Conservation (phyloP, 805 yeast species). For the Candida patagonica region DNA sequence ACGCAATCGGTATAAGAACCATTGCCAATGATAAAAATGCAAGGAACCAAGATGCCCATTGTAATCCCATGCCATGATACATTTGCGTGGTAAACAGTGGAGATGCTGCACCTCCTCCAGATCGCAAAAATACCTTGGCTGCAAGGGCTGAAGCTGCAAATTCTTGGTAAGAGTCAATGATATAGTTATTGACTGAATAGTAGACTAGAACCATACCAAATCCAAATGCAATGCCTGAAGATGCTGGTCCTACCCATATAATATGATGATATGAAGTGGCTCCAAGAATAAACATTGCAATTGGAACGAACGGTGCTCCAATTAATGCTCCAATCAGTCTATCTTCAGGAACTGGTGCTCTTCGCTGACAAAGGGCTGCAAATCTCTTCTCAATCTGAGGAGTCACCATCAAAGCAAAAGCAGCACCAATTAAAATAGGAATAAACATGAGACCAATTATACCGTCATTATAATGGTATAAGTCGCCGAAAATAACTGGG, state of each 20-base stretch:
- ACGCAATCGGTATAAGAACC: constrained; percentile 43
- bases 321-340: constrained; percentile 44
- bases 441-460: constrained; percentile 78
- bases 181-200: constrained; percentile 64
- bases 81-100: constrained; percentile 50
- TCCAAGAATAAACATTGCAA: constrained; percentile 50
- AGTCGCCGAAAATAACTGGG: constrained; percentile 68
- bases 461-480: constrained; percentile 72
- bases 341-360: constrained; percentile 47
- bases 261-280: constrained; percentile 43
- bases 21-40: constrained; percentile 43
- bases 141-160: constrained; percentile 47
- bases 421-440: constrained; percentile 84
- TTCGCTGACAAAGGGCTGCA: constrained; percentile 35
- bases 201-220: constrained; percentile 47
- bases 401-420: constrained; percentile 62
- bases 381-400: constrained; percentile 62
- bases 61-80: constrained; percentile 40
- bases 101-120: constrained; percentile 51
- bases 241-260: constrained; percentile 47
- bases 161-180: constrained; percentile 76
- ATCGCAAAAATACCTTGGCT: constrained; percentile 51
- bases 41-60: constrained; percentile 46
- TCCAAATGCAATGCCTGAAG: constrained; percentile 46
- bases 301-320: constrained; percentile 37